Conservation (phyloP, 2,329 filamentous ascomycete species). For the Orbilia brochopaga region DNA sequence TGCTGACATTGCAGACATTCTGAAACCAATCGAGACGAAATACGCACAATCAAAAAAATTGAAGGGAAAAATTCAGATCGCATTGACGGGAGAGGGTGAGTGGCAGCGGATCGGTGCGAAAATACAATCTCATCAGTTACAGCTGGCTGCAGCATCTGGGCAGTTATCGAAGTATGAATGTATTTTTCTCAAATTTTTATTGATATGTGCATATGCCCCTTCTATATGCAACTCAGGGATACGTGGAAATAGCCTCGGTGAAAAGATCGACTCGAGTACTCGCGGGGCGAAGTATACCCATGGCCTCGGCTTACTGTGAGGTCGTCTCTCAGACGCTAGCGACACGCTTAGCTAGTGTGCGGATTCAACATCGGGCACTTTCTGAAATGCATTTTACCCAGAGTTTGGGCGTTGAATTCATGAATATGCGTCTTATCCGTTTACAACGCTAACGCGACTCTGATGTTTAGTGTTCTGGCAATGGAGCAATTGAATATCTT, state of each 20-base stretch:
- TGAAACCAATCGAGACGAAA: background rate
- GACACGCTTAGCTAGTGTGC: too few species aligned
- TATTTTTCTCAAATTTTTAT: slow-evolving; percentile 2
- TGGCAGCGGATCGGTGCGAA: slow-evolving; percentile 18
- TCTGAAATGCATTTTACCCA: too few species aligned
- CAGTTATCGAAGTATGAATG: slow-evolving; percentile 48
- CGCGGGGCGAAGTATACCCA: too few species aligned
- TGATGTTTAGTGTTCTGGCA: too few species aligned
- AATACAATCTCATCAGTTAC: slow-evolving; percentile 23
- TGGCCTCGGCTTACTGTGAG: too few species aligned
- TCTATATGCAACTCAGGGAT: background rate
- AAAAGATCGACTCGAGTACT: too few species aligned
- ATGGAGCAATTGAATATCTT: background rate
- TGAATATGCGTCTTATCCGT: too few species aligned
- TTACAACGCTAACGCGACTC: too few species aligned
- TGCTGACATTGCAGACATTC: background rate
- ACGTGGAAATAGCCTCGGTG: background rate
- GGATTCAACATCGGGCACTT: too few species aligned
- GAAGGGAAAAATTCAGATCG: background rate
- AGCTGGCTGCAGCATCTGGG: slow-evolving; percentile 43
- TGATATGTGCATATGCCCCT: background rate
- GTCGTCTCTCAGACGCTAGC: too few species aligned
- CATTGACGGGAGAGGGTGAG: background rate
- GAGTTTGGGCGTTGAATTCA: too few species aligned
- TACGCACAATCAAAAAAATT: background rate